Percentiles rank a stretch among this genome's conserved stretches.
Evolutionary conservation across 805 yeast genomes (phyloP).

Genomic region (Sugiyamaella mastotermitis): DNA sequence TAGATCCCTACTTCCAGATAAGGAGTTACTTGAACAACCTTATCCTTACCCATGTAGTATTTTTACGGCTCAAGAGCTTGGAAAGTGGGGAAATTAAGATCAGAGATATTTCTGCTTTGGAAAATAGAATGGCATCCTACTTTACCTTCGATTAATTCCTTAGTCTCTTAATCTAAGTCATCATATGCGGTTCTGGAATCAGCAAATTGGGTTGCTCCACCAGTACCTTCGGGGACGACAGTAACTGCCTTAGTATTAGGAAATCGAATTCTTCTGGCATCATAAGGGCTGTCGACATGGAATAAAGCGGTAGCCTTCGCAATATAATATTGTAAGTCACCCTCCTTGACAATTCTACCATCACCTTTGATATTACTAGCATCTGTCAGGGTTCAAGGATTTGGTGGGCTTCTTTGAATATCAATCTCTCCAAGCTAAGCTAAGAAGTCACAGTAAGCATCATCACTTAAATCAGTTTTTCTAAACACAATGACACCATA

Average conservation of each 20-base stretch:
- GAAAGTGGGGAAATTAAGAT: no score
- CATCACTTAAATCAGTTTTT: no score
- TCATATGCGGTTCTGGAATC: conserved; percentile 5
- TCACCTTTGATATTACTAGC: conserved; percentile 5
- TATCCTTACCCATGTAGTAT: no score
- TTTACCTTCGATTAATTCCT: conserved; percentile 2
- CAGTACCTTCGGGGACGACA: conserved; percentile 1
- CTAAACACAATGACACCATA: no score
- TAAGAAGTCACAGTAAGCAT: conserved; percentile 4
- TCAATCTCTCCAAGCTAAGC: conserved; percentile 3
- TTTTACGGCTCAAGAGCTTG: no score
- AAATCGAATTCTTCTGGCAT: conserved; percentile 4
- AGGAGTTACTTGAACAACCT: no score
- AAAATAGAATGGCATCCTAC: no score
- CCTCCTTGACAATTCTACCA: conserved; percentile 2
- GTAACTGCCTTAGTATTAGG: conserved; percentile 4
- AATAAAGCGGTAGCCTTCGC: conserved; percentile 4
- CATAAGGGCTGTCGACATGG: conserved; percentile 5
- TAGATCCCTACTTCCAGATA: no score
- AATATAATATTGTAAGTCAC: conserved; percentile 5
- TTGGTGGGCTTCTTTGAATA: conserved; percentile 3
- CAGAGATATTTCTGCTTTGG: no score
- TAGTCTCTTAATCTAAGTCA: conserved; percentile 1
- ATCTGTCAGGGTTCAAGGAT: conserved; percentile 5
- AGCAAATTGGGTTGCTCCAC: conserved; percentile 4